Base-by-base conservation (phyloP, 306 rosid genomes). In the Hylodesmum podocarpum region DNA sequence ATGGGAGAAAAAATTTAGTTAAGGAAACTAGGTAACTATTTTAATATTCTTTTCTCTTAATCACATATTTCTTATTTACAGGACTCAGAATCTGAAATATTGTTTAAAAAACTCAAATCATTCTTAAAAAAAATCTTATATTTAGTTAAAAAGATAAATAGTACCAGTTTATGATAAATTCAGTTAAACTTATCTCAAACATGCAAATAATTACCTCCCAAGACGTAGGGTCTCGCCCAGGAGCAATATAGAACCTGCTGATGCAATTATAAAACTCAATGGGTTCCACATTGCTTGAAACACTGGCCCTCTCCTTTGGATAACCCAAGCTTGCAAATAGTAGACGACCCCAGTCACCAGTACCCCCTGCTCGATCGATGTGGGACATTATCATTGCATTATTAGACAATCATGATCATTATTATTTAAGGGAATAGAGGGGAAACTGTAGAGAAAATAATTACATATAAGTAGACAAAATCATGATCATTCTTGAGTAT, bases 221-320 rank as follows among this genome's bases (percentile, higher is more conserved):
- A 87, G 41, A 61, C 25, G 19, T 3, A 85, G 46, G 75, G 73
- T 66, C 55, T 85, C 87, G 0, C 87, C 87, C 37, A 87, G 80
- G 18, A 85, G 73, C 28, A 81, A 51, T 10, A 83, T 25, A 2
- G 89, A 89, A 57, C 87, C 88, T n/a, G 75, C 41, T 0, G 78
- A 77, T 10, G 88, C 84, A 19, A 89, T 40, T 15, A 83, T 37
- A 40, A 85, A 82, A 51, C 78, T 87, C 2, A 89, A 43, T 16
- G 94, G 91, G 29, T 68, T 88, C 85, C 88, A 87, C 75, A 82
- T 66, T 6, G 83, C 84, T 11, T 73, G 50, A 61, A 87, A 87
- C 34, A 89, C 80, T 40, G 87, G 87, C 9, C 89, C 89, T 76
- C 77, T 83, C 69, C 81, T 75, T 43, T 83, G 72, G 29, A 83